Conservation (phyloP, 768 basidiomycete genomes). For the Naganishia antarctica region DNA sequence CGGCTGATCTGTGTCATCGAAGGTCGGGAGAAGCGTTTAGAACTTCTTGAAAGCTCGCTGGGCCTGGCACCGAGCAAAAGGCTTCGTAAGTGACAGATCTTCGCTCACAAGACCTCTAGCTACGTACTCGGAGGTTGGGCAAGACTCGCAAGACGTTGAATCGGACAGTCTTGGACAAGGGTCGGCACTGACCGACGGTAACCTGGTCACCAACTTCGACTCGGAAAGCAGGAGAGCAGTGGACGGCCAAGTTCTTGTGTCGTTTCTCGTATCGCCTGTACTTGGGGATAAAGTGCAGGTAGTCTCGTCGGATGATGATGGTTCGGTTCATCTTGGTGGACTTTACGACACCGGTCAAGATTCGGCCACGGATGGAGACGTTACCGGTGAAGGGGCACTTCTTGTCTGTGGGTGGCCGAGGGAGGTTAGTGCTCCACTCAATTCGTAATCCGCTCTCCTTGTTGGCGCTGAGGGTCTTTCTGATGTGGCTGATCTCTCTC, state of each 20-base stretch:
- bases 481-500: too few relatives aligned
- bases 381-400: slow-evolving; percentile 99
- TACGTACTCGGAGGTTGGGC: slow-evolving; percentile 4
- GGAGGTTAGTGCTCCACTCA: background rate
- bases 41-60: slow-evolving; percentile 93
- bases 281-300: slow-evolving; percentile 70
- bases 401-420: slow-evolving; percentile 63
- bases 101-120: background rate
- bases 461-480: too few relatives aligned
- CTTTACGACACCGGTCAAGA: slow-evolving; percentile 93
- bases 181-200: slow-evolving; percentile 98
- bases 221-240: slow-evolving; percentile 98
- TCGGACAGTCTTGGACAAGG: slow-evolving; percentile 95
- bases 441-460: too few relatives aligned
- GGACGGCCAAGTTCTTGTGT: slow-evolving; percentile 96
- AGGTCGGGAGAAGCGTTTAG: slow-evolving; percentile 34
- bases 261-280: slow-evolving; percentile 90
- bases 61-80: slow-evolving; percentile 73
- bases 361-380: slow-evolving; percentile 96
- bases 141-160: slow-evolving; percentile 96
- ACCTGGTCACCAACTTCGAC: slow-evolving; percentile 89
- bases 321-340: slow-evolving; percentile 99
- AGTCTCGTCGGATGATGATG: slow-evolving; percentile 76
- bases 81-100: slow-evolving; percentile 57
- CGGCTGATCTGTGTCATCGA: background rate